Percentiles rank a stretch among this genome's conserved stretches.
phyloP scores from a whole-genome alignment of 2,329 filamentous ascomycete species.

The Canariomyces notabilis region DNA sequence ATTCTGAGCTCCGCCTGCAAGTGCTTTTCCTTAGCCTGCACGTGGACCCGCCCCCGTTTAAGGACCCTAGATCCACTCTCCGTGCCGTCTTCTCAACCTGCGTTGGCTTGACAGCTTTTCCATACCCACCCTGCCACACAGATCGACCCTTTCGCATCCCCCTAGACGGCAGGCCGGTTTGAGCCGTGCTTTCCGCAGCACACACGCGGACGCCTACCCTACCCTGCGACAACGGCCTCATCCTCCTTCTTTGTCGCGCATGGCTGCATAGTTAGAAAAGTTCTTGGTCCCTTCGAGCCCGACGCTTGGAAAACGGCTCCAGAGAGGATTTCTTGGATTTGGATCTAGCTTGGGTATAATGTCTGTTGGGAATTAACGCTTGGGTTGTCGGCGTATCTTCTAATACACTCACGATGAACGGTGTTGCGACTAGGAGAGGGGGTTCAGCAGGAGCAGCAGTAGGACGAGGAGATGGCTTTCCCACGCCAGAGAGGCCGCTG shows the following conservation, averaged over 20 bases:
- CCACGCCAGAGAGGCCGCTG: constrained; percentile 24
- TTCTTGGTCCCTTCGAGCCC: background rate
- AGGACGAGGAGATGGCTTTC: constrained; percentile 29
- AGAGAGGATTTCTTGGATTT: background rate
- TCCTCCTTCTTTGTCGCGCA: background rate
- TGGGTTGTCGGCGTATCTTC: background rate
- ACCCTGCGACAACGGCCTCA: background rate
- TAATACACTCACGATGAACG: constrained; percentile 23
- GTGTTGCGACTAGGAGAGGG: constrained; percentile 20
- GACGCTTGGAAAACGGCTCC: background rate
- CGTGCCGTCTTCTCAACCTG: constrained; percentile 2
- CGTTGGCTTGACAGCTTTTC: background rate
- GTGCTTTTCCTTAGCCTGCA: background rate
- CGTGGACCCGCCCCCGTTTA: constrained; percentile 1
- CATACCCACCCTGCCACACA: too few species aligned
- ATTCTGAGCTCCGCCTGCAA: too few species aligned
- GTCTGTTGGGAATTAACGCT: background rate
- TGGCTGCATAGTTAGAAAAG: constrained; percentile 4
- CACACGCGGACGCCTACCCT: background rate
- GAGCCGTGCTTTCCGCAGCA: background rate
- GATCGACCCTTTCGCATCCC: too few species aligned
- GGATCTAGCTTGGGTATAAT: constrained; percentile 7
- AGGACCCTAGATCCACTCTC: constrained; percentile 10
- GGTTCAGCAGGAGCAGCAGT: constrained; percentile 9
- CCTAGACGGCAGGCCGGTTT: background rate